phyloP scores from a whole-genome alignment of 1,284 basidiomycete genomes.

The Leccinum pseudoinsigne region DNA sequence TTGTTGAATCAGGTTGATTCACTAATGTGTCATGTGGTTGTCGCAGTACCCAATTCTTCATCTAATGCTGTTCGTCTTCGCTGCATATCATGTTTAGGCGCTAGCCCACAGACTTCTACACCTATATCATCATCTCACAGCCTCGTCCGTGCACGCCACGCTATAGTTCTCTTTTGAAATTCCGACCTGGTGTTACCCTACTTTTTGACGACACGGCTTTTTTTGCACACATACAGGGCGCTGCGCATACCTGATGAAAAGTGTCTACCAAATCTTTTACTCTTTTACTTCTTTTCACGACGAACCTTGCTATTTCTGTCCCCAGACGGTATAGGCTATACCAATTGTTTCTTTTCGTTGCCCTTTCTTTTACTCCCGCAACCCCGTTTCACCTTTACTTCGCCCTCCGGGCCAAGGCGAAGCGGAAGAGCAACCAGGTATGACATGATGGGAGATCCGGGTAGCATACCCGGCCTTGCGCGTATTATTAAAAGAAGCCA shows the following conservation, averaged over 20 bases:
- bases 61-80: constrained; percentile 29
- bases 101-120: constrained; percentile 32
- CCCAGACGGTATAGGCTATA: constrained; percentile 23
- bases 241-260: constrained; percentile 32
- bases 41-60: constrained; percentile 34
- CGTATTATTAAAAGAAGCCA: neutral
- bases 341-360: constrained; percentile 16
- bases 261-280: constrained; percentile 20
- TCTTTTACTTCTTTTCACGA: constrained; percentile 1
- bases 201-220: constrained; percentile 21
- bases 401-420: constrained; percentile 8
- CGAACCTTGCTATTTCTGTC: constrained; percentile 12
- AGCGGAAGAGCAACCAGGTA: constrained; percentile 12
- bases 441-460: constrained; percentile 15
- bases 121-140: constrained; percentile 20
- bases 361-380: neutral
- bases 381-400: neutral
- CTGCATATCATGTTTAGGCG: constrained; percentile 32
- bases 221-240: constrained; percentile 25
- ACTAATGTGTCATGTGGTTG: neutral
- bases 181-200: constrained; percentile 28
- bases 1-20: neutral
- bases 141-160: constrained; percentile 16
- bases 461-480: constrained; percentile 13
- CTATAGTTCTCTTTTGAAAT: constrained; percentile 21